Conservation (phyloP, 805 yeast species). For the Naumovozyma castellii region DNA sequence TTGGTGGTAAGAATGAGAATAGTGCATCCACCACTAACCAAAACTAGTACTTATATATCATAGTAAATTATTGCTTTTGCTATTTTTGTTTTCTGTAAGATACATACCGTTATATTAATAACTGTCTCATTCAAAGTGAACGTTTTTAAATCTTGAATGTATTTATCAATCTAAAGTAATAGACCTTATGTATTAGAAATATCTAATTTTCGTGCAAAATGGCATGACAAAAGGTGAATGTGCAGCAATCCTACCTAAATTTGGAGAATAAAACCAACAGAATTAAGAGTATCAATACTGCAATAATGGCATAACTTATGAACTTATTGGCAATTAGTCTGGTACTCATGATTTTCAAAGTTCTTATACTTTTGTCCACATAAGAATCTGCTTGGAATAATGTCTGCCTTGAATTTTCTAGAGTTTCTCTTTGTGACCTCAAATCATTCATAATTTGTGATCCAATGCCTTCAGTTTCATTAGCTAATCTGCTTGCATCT, state of each 20-base stretch:
- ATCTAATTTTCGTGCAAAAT: too few relatives aligned
- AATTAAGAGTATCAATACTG: slow-evolving; percentile 71
- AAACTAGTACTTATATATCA: too few relatives aligned
- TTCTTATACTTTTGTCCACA: slow-evolving; percentile 80
- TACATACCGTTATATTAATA: too few relatives aligned
- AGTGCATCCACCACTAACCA: too few relatives aligned
- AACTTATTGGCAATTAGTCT: slow-evolving; percentile 85
- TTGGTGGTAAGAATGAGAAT: slow-evolving; percentile 4
- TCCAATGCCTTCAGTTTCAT: slow-evolving; percentile 88
- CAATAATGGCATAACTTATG: slow-evolving; percentile 85
- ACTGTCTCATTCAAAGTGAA: too few relatives aligned
- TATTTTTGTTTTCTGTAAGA: too few relatives aligned
- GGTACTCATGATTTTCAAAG: slow-evolving; percentile 85
- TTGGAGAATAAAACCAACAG: slow-evolving; percentile 77
- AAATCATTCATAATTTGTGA: slow-evolving; percentile 81
- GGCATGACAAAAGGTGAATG: too few relatives aligned
- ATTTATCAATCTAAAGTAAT: too few relatives aligned
- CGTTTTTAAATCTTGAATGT: too few relatives aligned
- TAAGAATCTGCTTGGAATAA: slow-evolving; percentile 84
- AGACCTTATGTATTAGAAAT: too few relatives aligned
- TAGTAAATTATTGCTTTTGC: too few relatives aligned
- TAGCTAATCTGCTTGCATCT: slow-evolving; percentile 82
- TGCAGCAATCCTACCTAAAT: slow-evolving; percentile 43
- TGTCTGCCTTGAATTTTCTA: slow-evolving; percentile 75
- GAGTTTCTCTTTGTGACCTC: slow-evolving; percentile 88